A percentile compares a stretch with the other conserved stretches of the same genome.
phyloP scores from a whole-genome alignment of 2,329 filamentous ascomycete genomes.

The Nemania serpens region DNA sequence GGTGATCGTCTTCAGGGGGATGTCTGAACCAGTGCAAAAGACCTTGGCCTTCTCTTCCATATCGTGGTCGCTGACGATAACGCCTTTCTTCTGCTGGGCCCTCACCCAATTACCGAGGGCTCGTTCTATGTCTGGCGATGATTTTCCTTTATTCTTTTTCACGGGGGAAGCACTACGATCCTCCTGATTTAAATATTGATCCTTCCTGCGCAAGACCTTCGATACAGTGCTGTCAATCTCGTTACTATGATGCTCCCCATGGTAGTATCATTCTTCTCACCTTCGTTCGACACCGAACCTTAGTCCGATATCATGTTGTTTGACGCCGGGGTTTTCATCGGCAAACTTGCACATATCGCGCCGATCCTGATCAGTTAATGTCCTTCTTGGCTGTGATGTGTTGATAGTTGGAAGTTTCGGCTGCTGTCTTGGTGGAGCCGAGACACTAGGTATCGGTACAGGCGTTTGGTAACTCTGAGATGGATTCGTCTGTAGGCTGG shows the following conservation, averaged over 20 bases:
- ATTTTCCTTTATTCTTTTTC: constrained; percentile 83
- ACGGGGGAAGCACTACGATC: constrained; percentile 79
- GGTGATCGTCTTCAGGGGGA: constrained; percentile 71
- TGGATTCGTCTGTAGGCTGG: constrained; percentile 79
- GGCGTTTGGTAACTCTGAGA: constrained; percentile 63
- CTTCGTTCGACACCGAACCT: constrained; percentile 97
- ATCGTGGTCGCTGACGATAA: constrained; percentile 75
- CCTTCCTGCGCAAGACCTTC: constrained; percentile 91
- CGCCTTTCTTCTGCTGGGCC: constrained; percentile 78
- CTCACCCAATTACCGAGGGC: constrained; percentile 85
- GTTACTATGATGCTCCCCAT: constrained; percentile 37
- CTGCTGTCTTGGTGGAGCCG: constrained; percentile 57
- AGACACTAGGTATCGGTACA: constrained; percentile 62
- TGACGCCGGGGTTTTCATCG: constrained; percentile 84
- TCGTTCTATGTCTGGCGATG: constrained; percentile 83
- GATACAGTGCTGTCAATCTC: constrained; percentile 80
- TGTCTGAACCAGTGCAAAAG: constrained; percentile 77
- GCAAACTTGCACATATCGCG: constrained; percentile 93
- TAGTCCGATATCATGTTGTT: constrained; percentile 95
- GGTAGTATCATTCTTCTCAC: constrained; percentile 56
- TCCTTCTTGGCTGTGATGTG: constrained; percentile 75
- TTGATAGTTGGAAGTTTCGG: constrained; percentile 56
- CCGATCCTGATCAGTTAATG: constrained; percentile 87
- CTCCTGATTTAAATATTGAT: constrained; percentile 86
- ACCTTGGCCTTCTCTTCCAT: constrained; percentile 83